Evolutionary conservation across 371 early-diverging fungal species (phyloP), one percentile per base, ranked within the genome.

Genomic region (Coemansia sp.): DNA sequence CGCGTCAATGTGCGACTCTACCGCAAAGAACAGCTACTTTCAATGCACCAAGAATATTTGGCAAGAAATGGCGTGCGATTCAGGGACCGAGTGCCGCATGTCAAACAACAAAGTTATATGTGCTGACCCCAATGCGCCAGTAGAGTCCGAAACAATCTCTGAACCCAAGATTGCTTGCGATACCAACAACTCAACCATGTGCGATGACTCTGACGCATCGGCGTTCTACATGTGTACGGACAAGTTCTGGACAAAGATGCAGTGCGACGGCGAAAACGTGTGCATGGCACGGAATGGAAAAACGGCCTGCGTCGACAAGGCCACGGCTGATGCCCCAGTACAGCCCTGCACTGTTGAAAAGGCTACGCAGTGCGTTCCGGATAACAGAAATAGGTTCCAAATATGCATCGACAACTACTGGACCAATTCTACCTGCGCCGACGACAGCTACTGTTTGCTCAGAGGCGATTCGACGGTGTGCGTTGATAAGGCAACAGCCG

Each of bases 191-290:
- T 40, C 68, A 1, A 72, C 77, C 31, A 72, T 67, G 72, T 76
- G 77, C 27, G 68, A 72, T 16, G 56, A 39, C 2, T 21, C 40
- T 18, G 55, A 57, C 42, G 48, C 42, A 11, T 57, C 72, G 26
- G 50, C 67, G 13, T 79, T 78, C 60, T 61, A 56, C 31, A 70
- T 65, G 67, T 79, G 80, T 51, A 42, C 61, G 5, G 61, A 66
- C 39, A 66, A 64, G 40, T 57, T 34, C 26, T 79, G 80, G 80
- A 39, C 51, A 21, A 62, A 68, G 31, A 68, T 80, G 69, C 63
- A 56, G n/a, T 79, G 80, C 57, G 71, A 74, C 3, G 75, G 66
- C 29, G 50, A 18, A 47, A 79, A 79, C 24, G 66, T 75, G 11
- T 79, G 80, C 61, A 55, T 67, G 52, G 59, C 40, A 21, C 64